Conservation (phyloP, 164 flowering plant genomes). For the Vitis amurensis region DNA sequence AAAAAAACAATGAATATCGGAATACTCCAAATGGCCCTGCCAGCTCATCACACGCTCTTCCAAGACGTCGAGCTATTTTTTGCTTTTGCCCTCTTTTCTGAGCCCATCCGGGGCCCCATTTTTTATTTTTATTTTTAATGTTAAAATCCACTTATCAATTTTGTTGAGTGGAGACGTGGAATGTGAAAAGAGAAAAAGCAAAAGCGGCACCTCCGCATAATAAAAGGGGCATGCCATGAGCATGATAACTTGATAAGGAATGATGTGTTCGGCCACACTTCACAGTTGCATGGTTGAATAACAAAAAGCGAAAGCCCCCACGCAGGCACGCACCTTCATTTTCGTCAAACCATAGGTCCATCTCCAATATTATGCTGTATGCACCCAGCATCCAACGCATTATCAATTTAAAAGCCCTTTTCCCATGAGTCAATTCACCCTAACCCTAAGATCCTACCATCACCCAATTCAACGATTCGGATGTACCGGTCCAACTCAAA, state of each 20-base stretch:
- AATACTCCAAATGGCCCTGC: no score
- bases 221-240: slow-evolving; percentile 9
- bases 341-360: not conserved
- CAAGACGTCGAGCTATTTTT: no score
- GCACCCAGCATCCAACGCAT: no score
- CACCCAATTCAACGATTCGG: not conserved
- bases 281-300: slow-evolving; percentile 16
- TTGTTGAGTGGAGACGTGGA: no score
- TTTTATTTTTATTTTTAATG: no score
- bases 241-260: slow-evolving; percentile 4
- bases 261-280: not conserved
- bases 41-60: no score
- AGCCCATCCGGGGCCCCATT: no score
- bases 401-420: not conserved
- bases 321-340: slow-evolving; percentile 8
- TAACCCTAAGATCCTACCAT: not conserved
- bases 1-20: no score
- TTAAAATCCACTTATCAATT: no score
- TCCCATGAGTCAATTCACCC: not conserved
- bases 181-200: no score
- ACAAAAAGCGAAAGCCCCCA: slow-evolving; percentile 2
- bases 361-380: no score
- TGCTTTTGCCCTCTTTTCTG: no score
- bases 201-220: not conserved
- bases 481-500: not conserved